Percentiles rank a stretch among this genome's conserved stretches.
Evolutionary conservation across 2,329 filamentous ascomycete species (phyloP).

Genomic region (Neoscytalidium dimidiatum): DNA sequence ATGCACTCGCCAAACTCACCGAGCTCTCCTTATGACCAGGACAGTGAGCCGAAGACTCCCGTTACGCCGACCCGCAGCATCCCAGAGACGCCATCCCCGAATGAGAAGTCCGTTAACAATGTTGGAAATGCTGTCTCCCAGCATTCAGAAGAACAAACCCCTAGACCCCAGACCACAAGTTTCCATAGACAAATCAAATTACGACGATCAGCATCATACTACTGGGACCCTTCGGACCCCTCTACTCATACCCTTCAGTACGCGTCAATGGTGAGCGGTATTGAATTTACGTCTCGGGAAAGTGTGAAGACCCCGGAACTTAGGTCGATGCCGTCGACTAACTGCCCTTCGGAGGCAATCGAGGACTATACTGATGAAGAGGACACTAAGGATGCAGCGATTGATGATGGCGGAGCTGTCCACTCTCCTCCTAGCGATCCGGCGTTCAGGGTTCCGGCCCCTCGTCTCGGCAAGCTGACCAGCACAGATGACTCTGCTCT

Average conservation of each 20-base stretch:
- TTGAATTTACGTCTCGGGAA: constrained; percentile 39
- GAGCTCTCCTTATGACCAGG: constrained; percentile 36
- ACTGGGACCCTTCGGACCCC: constrained; percentile 45
- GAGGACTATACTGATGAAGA: not conserved
- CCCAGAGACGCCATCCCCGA: not conserved
- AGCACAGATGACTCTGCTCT: constrained; percentile 66
- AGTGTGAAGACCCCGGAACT: constrained; percentile 22
- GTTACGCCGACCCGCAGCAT: constrained; percentile 33
- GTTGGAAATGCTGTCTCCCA: not conserved
- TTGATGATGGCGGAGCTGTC: not conserved
- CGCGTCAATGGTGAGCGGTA: constrained; percentile 47
- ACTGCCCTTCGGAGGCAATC: constrained; percentile 8
- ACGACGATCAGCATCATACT: constrained; percentile 47
- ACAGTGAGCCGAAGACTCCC: constrained; percentile 41
- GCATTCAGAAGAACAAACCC: constrained; percentile 35
- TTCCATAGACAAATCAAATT: constrained; percentile 49
- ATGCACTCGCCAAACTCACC: constrained; percentile 48
- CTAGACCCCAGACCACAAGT: constrained; percentile 33
- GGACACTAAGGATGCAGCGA: not conserved
- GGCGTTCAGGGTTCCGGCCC: constrained; percentile 40
- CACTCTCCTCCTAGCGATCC: not conserved
- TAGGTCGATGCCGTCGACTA: constrained; percentile 7
- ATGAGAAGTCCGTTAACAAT: not conserved
- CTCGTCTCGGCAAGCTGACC: constrained; percentile 64
- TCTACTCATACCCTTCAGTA: constrained; percentile 50